phyloP scores from a whole-genome alignment of 176 grass and related monocot species.

The Carex pumila region DNA sequence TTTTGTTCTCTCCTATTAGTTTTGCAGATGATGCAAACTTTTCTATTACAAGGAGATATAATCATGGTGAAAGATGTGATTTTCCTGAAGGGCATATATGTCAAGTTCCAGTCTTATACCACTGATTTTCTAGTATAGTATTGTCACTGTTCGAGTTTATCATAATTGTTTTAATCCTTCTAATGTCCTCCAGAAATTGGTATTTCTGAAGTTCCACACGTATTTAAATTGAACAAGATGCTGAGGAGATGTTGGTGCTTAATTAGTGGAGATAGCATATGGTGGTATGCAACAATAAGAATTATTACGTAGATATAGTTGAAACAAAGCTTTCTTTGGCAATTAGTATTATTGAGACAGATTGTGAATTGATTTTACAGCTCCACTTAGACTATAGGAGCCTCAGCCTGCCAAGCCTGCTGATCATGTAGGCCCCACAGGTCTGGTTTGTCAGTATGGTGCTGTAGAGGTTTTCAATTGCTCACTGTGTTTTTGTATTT shows the following conservation, averaged over 20 bases:
- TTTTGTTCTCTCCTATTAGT: constrained; percentile 23
- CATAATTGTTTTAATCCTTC: constrained; percentile 11
- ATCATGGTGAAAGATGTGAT: constrained; percentile 80
- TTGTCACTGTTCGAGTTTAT: background rate
- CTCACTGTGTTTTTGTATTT: too few species aligned
- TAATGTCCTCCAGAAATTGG: background rate
- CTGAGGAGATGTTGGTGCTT: constrained; percentile 79
- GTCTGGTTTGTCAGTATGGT: constrained; percentile 30
- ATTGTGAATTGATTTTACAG: constrained; percentile 99
- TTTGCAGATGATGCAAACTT: constrained; percentile 95
- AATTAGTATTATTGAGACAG: constrained; percentile 95
- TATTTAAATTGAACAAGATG: constrained; percentile 78
- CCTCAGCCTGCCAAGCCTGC: constrained; percentile 51
- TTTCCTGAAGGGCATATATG: constrained; percentile 88
- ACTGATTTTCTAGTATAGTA: constrained; percentile 82
- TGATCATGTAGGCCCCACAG: constrained; percentile 23
- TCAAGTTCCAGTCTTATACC: constrained; percentile 92
- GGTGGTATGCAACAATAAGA: constrained; percentile 85
- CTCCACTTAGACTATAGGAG: constrained; percentile 89
- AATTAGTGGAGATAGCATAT: constrained; percentile 94
- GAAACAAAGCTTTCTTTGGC: constrained; percentile 86
- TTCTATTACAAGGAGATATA: constrained; percentile 82
- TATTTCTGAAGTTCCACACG: background rate
- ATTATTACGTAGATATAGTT: constrained; percentile 90
- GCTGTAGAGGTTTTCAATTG: background rate